Evolutionary conservation across 768 basidiomycete species (phyloP), one percentile per base, ranked within the genome.

Genomic region (Trametes cinnabarina): DNA sequence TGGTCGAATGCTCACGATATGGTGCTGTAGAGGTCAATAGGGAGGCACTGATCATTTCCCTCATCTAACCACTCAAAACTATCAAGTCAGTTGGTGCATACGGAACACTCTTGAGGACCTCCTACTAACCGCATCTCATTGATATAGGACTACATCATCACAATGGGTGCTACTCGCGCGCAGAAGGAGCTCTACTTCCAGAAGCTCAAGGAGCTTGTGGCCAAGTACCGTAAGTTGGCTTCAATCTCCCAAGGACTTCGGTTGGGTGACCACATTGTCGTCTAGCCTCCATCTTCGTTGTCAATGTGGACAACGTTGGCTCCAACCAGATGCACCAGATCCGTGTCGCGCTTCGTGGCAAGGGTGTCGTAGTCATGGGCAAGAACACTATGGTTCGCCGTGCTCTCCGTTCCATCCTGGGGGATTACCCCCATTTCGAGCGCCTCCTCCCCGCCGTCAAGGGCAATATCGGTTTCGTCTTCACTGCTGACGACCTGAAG

Each of bases 371-470:
- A 65, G 77, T 99, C 68, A 99, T 99, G 97, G 97, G 97, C 73
- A 99, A 99, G 81, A 99, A 99, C 87, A 99, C 97, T 73, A 98
- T 98, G 96, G 95, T 99, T 69, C 92, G 97, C 79, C 93, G 97
- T 69, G 97, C 94, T 60, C 84, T 99, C 62, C 94, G 97, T 63
- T 82, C 87, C 69, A 86, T 98, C 77, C 86, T 98, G 71, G 60
- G 82, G 65, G 97, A 98, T 68, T 81, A 78, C 81, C 97, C 96
- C 52, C 88, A 94, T 72, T 95, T 88, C 80, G 97, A 99, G 81
- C 90, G 86, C 70, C 90, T 99, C 76, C 88, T 99, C 59, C 96
- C 94, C 64, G 85, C 91, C 81, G 81, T 99, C 78, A 92, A 80
- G 75, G 97, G 96, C 67, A 99, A 99, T 85, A 91, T 99, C 68